Evolutionary conservation across 805 yeast genomes (phyloP).

Genomic region (Hanseniaspora pseudoguilliermondii): DNA sequence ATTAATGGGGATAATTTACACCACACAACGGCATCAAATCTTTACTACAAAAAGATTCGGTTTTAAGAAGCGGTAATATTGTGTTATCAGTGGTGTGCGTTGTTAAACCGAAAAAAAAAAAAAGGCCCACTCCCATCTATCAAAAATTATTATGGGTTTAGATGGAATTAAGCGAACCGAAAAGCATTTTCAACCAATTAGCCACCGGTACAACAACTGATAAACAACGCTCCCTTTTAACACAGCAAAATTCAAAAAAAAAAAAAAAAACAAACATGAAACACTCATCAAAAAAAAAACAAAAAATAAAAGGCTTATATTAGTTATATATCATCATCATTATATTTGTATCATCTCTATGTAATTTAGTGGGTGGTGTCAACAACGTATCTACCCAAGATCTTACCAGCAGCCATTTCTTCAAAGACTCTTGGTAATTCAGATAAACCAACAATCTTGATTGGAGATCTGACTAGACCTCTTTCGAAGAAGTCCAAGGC

Average conservation of each 20-base stretch:
- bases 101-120: background rate
- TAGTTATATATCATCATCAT: background rate
- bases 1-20: too few species aligned
- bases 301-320: background rate
- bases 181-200: too few species aligned
- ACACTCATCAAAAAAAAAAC: background rate
- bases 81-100: too few species aligned
- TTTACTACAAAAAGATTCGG: too few species aligned
- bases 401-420: slow-evolving; percentile 72
- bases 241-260: background rate
- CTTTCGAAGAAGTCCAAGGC: slow-evolving; percentile 62
- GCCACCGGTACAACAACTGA: background rate
- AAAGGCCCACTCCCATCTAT: background rate
- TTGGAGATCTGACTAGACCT: slow-evolving; percentile 61
- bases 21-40: too few species aligned
- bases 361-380: slow-evolving; percentile 48
- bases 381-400: slow-evolving; percentile 77
- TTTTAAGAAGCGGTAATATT: too few species aligned
- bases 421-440: slow-evolving; percentile 56
- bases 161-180: background rate
- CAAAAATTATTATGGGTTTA: background rate
- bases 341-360: background rate
- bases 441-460: slow-evolving; percentile 63
- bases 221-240: too few species aligned
- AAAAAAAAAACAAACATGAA: background rate